Conservation (phyloP, 164 flowering plant genomes). For the Aristolochia contorta region DNA sequence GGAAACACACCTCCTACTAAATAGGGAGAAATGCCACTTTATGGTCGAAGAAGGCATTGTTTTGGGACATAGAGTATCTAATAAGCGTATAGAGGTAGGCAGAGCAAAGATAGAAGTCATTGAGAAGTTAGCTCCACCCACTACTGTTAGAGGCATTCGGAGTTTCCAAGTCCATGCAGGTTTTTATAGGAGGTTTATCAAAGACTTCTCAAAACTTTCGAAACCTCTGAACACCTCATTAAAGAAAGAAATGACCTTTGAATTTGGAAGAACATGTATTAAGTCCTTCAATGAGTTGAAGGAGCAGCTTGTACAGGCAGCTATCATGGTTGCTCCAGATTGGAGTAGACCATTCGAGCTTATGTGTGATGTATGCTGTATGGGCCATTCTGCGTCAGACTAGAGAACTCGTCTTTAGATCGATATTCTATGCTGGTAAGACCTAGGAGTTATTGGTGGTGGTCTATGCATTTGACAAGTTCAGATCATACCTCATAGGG, state of each 20-base stretch:
- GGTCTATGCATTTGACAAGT: no score
- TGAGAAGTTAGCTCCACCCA: neutral
- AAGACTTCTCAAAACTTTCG: no score
- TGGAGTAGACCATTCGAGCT: neutral
- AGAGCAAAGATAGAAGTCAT: neutral
- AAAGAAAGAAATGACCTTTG: no score
- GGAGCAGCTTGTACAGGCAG: neutral
- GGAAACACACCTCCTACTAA: no score
- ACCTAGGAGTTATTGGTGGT: no score
- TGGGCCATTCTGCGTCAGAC: no score
- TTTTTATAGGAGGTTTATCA: neutral
- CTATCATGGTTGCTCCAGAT: neutral
- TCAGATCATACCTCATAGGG: no score
- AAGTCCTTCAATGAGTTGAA: neutral
- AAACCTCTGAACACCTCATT: no score
- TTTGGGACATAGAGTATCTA: neutral
- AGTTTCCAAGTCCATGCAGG: neutral
- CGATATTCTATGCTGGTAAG: no score
- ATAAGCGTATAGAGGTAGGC: neutral
- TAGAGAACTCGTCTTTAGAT: no score
- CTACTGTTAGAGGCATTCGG: neutral
- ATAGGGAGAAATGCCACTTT: no score
- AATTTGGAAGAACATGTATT: neutral
- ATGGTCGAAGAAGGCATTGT: neutral
- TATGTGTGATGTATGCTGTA: no score